Conservation (phyloP, 805 yeast genomes). For the Yarrowia sp. region DNA sequence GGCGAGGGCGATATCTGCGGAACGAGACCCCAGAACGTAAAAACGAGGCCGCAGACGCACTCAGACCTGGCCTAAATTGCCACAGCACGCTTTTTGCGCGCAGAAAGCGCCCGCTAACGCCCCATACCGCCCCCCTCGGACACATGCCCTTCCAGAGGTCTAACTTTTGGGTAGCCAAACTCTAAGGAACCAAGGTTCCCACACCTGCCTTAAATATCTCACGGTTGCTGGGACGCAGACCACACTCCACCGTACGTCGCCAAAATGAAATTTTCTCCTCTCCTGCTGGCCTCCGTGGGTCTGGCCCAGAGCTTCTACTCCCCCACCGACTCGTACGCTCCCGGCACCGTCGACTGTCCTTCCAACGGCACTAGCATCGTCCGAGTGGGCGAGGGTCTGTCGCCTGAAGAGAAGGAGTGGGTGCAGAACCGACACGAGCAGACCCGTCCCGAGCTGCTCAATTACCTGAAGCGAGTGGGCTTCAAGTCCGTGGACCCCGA, state of each 20-base stretch:
- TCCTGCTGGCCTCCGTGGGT: conserved; percentile 4
- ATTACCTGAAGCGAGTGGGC: conserved; percentile 47
- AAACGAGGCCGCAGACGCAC: no score
- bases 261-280: conserved; percentile 9
- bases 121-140: no score
- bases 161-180: no score
- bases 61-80: no score
- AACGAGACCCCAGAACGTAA: no score
- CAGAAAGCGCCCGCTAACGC: no score
- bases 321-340: conserved; percentile 47
- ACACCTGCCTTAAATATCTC: conserved; percentile 16
- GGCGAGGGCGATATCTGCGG: no score
- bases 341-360: conserved; percentile 49
- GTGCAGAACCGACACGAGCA: conserved; percentile 35
- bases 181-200: neutral
- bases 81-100: no score
- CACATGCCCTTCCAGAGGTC: no score
- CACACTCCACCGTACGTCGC: no score
- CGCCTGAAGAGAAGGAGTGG: conserved; percentile 37
- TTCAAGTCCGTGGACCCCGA: conserved; percentile 54
- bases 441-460: conserved; percentile 52
- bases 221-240: conserved; percentile 3
- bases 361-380: conserved; percentile 34
- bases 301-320: conserved; percentile 32
- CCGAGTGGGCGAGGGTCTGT: conserved; percentile 37